Percentiles rank a stretch among this genome's conserved stretches.
These are phyloP conservation scores for Penicillium brevicompactum DNA, from an alignment of 2,329 filamentous ascomycete species.

Conservation along the genomic window DNA sequence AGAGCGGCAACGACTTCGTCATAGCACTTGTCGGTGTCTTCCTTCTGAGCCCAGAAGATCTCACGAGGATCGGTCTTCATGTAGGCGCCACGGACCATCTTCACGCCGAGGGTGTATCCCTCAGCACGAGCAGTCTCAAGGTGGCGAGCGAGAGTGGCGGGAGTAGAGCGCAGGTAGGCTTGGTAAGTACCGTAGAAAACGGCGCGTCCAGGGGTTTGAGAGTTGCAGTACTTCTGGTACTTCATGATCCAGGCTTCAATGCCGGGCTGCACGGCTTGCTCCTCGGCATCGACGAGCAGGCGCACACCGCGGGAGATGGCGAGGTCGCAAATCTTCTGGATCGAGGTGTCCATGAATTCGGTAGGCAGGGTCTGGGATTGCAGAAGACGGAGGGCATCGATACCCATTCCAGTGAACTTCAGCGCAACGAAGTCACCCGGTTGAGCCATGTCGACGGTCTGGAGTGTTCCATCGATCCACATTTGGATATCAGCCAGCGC, in stretches of 20 bases:
- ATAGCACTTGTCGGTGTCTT: constrained; percentile 55
- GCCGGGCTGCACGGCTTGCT: constrained; percentile 53
- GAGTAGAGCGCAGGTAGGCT: constrained; percentile 55
- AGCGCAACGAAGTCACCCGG: constrained; percentile 56
- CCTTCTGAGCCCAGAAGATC: constrained; percentile 50
- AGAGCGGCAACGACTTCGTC: constrained; percentile 59
- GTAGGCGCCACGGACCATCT: constrained; percentile 58
- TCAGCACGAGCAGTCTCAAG: constrained; percentile 49
- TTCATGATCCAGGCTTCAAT: constrained; percentile 58
- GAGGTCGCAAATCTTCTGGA: constrained; percentile 47
- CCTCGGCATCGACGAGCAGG: constrained; percentile 58
- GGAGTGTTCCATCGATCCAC: constrained; percentile 57
- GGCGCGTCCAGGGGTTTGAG: constrained; percentile 43
- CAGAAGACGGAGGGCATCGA: constrained; percentile 44
- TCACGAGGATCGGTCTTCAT: constrained; percentile 51
- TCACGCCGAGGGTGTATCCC: constrained; percentile 54
- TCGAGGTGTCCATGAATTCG: constrained; percentile 43
- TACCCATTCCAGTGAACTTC: constrained; percentile 56
- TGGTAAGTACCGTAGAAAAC: constrained; percentile 61
- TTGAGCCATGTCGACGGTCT: constrained; percentile 55
- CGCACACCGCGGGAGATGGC: constrained; percentile 47
- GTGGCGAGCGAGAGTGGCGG: constrained; percentile 48
- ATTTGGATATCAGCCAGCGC: constrained; percentile 38
- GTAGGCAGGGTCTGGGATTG: constrained; percentile 44
- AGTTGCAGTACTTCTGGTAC: constrained; percentile 57